These are phyloP conservation scores for Podila verticillata DNA, from an alignment of 192 early-diverging fungal species.

Conservation along the genomic window DNA sequence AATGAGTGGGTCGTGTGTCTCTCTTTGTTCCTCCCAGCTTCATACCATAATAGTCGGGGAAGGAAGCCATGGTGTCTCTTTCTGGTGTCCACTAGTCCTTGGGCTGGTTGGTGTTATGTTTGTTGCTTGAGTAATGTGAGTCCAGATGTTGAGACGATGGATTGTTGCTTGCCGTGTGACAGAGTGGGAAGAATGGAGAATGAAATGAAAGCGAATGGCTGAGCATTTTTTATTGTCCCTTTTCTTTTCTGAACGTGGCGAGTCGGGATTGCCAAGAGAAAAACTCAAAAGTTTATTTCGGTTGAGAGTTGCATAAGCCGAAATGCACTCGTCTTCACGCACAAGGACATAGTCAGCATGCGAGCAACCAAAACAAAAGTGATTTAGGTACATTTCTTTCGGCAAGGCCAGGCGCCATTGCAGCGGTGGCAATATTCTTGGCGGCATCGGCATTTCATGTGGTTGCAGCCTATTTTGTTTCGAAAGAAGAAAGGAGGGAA, in stretches of 20 bases:
- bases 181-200: too few relatives aligned
- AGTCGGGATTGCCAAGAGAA: too few relatives aligned
- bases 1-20: background rate
- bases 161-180: too few relatives aligned
- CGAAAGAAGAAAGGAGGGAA: too few relatives aligned
- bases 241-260: too few relatives aligned
- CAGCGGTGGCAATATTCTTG: constrained; percentile 16
- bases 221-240: too few relatives aligned
- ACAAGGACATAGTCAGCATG: too few relatives aligned
- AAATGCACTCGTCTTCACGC: too few relatives aligned
- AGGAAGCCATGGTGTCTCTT: background rate
- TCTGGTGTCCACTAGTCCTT: constrained; percentile 8
- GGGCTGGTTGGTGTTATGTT: background rate
- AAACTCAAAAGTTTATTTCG: too few relatives aligned
- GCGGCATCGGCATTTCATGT: constrained; percentile 33
- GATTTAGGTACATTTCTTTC: background rate
- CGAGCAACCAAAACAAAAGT: background rate
- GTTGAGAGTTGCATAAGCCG: too few relatives aligned
- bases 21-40: too few relatives aligned
- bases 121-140: background rate
- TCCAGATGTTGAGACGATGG: background rate
- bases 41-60: constrained; percentile 73
- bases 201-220: too few relatives aligned
- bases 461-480: constrained; percentile 22
- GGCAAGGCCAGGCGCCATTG: constrained; percentile 4